Base-by-base conservation (phyloP, 306 rosid genomes). In the Coriaria nepalensis region DNA sequence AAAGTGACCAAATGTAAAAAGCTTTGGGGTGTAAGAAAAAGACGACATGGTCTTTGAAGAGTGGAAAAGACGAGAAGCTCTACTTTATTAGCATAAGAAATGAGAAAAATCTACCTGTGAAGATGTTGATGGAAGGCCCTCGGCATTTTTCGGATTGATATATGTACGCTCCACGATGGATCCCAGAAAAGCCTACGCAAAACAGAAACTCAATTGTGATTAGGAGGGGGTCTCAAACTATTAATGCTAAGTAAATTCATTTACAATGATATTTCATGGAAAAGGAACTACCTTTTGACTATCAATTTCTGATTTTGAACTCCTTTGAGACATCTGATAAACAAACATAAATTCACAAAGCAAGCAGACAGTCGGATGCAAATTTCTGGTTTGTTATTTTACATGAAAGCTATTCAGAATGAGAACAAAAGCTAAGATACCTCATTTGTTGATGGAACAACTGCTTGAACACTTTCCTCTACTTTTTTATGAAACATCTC, bases 151-250 rank as follows among this genome's bases (percentile, higher is more conserved):
- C 9, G 37, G 63, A 42, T 68, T 6, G 67, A 63, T 72, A 45
- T 57, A 68, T 12, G 73, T 39, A 40, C 57, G 94, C 76, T 87
- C 96, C 7, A 87, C 20, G 35, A 87, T 73, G 33, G 94, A 80
- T 50, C 94, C 96, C 15, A 86, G 71, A 68, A 83, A 87, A 71
- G 94, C 93, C 96, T 87, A 68, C 60, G 59, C 35, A 69, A 32
- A 55, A 60, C 4, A 45, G 38, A 56, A 35, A 46, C 35, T 49
- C 5, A 14, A 38, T n/a, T n/a, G n/a, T n/a, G n/a, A n/a, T n/a
- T n/a, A n/a, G n/a, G n/a, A n/a, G n/a, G n/a, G n/a, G n/a, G n/a
- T n/a, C 14, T 14, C 9, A 5, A 41, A 6, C 13, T 52, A 45
- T 36, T 10, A 46, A 33, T 10, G 37, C 13, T 8, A 4, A 48